Conservation (phyloP, 1,284 basidiomycete genomes). For the Hortiboletus rubellus region DNA sequence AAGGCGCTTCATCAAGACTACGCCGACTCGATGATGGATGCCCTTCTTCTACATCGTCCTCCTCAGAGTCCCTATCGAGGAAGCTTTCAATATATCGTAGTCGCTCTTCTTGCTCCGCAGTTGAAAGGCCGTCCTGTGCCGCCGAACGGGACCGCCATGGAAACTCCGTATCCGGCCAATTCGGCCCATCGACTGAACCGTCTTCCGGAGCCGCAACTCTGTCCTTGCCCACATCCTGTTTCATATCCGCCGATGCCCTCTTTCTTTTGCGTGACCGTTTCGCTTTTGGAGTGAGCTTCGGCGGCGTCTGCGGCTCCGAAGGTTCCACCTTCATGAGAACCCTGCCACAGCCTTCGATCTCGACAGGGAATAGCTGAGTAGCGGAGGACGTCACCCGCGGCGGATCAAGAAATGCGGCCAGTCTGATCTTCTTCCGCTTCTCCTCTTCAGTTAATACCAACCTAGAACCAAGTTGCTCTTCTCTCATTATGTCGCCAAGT, state of each 20-base stretch:
- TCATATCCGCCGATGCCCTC: conserved; percentile 24
- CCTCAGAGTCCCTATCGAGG: conserved; percentile 39
- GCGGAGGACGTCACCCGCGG: conserved; percentile 22
- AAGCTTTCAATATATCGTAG: conserved; percentile 36
- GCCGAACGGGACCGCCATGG: conserved; percentile 67
- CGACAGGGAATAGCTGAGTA: conserved; percentile 51
- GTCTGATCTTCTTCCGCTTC: conserved; percentile 57
- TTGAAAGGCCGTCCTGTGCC: conserved; percentile 51
- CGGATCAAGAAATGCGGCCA: conserved; percentile 56
- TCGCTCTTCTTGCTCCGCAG: conserved; percentile 57
- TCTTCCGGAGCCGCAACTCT: conserved; percentile 10
- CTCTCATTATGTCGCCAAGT: conserved; percentile 38
- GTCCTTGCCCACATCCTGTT: conserved; percentile 16
- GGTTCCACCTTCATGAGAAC: conserved; percentile 55
- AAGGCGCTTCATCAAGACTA: conserved; percentile 29
- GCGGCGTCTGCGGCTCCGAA: conserved; percentile 31
- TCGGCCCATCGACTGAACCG: conserved; percentile 44
- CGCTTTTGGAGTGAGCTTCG: conserved; percentile 35
- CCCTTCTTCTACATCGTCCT: conserved; percentile 33
- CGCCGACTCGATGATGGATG: conserved; percentile 10
- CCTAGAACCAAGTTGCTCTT: conserved; percentile 34
- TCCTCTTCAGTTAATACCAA: conserved; percentile 56
- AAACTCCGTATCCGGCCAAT: conserved; percentile 75
- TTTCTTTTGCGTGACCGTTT: conserved; percentile 38
- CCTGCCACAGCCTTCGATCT: conserved; percentile 65